phyloP scores from a whole-genome alignment of 148 eudicot genomes.

The Persicaria maculosa region DNA sequence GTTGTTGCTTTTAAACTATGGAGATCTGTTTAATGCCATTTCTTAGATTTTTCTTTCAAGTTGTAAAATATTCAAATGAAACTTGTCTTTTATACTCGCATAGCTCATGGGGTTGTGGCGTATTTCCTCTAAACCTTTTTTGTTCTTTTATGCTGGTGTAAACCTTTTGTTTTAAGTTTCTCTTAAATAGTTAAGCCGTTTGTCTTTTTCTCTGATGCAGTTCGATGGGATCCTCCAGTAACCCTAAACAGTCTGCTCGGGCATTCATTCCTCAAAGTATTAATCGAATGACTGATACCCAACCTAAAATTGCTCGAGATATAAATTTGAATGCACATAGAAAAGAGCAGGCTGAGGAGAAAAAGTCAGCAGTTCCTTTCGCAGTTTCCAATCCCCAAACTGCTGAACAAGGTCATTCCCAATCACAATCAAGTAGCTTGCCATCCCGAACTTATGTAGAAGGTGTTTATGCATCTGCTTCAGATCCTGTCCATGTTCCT shows the following conservation, averaged over 20 bases:
- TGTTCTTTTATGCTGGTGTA: neutral
- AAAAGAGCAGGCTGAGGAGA: conserved; percentile 33
- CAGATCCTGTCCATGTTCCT: conserved; percentile 96
- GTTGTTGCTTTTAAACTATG: neutral
- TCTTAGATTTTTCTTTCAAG: neutral
- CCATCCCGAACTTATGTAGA: conserved; percentile 49
- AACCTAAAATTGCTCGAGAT: conserved; percentile 30
- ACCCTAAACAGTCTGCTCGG: conserved; percentile 33
- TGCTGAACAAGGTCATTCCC: conserved; percentile 34
- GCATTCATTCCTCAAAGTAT: conserved; percentile 24
- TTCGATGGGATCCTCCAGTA: conserved; percentile 28
- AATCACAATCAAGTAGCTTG: conserved; percentile 22
- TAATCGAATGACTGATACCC: conserved; percentile 31
- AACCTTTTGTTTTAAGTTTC: neutral
- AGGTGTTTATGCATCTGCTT: conserved; percentile 80
- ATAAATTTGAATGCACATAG: conserved; percentile 22
- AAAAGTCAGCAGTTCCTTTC: conserved; percentile 21
- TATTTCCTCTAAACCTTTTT: neutral
- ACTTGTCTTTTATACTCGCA: neutral
- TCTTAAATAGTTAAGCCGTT: neutral
- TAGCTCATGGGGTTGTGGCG: neutral
- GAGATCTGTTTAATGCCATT: neutral
- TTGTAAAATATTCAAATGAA: neutral
- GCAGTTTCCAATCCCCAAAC: conserved; percentile 28
- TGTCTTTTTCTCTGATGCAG: conserved; percentile 23